A percentile compares a stretch with the other conserved stretches of the same genome.
These are phyloP conservation scores for Flaveria trinervia DNA, from an alignment of 129 eudicot species.

Conservation along the genomic window DNA sequence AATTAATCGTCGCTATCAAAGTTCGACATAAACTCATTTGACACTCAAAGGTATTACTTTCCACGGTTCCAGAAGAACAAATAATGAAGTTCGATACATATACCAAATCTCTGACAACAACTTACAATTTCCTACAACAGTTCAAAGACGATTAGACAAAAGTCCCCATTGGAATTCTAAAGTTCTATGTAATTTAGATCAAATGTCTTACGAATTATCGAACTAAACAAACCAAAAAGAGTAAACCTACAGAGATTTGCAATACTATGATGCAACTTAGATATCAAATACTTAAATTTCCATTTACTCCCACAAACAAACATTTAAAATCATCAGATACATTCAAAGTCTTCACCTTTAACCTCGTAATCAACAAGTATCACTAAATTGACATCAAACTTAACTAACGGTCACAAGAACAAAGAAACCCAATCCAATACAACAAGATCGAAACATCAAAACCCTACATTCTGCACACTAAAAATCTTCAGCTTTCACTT, in stretches of 20 bases:
- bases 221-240: not conserved
- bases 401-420: constrained; percentile 13
- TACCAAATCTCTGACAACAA: not conserved
- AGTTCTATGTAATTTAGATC: too few species aligned
- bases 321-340: not conserved
- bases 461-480: not conserved
- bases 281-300: not conserved
- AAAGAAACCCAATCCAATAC: constrained; percentile 23
- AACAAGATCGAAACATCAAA: too few species aligned
- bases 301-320: not conserved
- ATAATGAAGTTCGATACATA: not conserved
- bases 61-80: too few species aligned
- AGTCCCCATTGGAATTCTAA: too few species aligned
- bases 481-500: not conserved
- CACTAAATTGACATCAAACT: not conserved
- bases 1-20: not conserved
- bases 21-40: not conserved
- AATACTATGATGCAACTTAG: not conserved
- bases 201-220: too few species aligned
- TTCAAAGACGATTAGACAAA: not conserved
- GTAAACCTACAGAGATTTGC: not conserved
- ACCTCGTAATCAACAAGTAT: not conserved
- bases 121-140: not conserved
- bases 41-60: not conserved
- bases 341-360: constrained; percentile 9